These are phyloP conservation scores for Fomitopsis pinicola DNA, from an alignment of 1,284 basidiomycete species.

Conservation along the genomic window DNA sequence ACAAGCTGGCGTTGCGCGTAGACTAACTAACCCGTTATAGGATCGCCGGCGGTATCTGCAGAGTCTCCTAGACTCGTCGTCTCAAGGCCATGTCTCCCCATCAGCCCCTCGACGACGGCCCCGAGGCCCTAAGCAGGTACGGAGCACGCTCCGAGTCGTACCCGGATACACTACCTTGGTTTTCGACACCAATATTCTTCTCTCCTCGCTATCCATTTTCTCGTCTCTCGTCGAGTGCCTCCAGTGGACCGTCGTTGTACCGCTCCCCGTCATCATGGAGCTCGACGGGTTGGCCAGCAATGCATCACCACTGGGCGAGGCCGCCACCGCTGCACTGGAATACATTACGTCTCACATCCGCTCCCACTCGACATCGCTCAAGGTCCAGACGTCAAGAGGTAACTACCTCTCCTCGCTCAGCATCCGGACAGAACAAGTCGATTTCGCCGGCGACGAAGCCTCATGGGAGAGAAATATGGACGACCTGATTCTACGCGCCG, in stretches of 20 bases:
- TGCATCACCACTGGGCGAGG: conserved; percentile 58
- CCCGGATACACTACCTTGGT: conserved; percentile 90
- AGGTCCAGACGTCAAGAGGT: conserved; percentile 92
- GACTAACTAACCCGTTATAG: conserved; percentile 30
- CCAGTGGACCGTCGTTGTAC: conserved; percentile 87
- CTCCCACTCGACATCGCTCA: conserved; percentile 73
- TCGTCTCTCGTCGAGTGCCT: conserved; percentile 75
- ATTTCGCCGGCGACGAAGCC: conserved; percentile 51
- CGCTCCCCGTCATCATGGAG: conserved; percentile 93
- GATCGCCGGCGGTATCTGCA: conserved; percentile 66
- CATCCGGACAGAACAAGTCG: conserved; percentile 83
- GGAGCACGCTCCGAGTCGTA: conserved; percentile 49
- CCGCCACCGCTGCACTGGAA: conserved; percentile 67
- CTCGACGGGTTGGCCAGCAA: conserved; percentile 86
- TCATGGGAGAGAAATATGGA: conserved; percentile 83
- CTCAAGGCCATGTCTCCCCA: conserved; percentile 25
- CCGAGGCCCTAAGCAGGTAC: conserved; percentile 28
- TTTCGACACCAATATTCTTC: conserved; percentile 91
- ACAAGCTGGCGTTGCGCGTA: conserved; percentile 4
- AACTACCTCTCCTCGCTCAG: conserved; percentile 87
- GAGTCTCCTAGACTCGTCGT: conserved; percentile 47
- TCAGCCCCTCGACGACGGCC: conserved; percentile 31
- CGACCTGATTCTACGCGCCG: conserved; percentile 89
- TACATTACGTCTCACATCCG: conserved; percentile 80
- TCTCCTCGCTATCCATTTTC: conserved; percentile 75